Evolutionary conservation across 306 rosid genomes (phyloP).

Genomic region (Prunus campanulata): DNA sequence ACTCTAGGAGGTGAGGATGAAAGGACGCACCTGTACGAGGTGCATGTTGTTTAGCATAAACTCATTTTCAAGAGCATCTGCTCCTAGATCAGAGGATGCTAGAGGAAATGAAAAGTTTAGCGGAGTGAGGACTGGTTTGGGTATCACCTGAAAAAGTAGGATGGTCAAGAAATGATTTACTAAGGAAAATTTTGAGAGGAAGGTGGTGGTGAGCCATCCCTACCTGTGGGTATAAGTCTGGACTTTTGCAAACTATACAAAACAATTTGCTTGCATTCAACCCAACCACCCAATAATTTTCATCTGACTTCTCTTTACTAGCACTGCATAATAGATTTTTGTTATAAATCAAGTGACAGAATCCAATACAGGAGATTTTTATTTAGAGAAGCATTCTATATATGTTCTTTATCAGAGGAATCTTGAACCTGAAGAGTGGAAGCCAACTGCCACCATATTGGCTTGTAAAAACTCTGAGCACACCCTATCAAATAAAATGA

Average conservation of each 20-base stretch:
- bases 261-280: slow-evolving; percentile 75
- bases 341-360: slow-evolving; percentile 1
- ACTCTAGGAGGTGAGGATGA: slow-evolving; percentile 16
- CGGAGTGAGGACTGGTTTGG: slow-evolving; percentile 76
- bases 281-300: slow-evolving; percentile 88
- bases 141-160: slow-evolving; percentile 61
- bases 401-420: slow-evolving; percentile 15
- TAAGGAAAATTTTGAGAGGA: slow-evolving; percentile 11
- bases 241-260: slow-evolving; percentile 71
- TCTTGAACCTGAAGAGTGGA: slow-evolving; percentile 84
- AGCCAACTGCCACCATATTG: slow-evolving; percentile 94
- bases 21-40: slow-evolving; percentile 64
- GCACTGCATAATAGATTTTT: slow-evolving; percentile 54
- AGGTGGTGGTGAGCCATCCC: slow-evolving; percentile 3
- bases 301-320: slow-evolving; percentile 65
- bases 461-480: slow-evolving; percentile 69
- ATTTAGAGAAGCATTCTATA: background rate
- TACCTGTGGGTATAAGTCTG: slow-evolving; percentile 80
- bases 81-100: slow-evolving; percentile 89
- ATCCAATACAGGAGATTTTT: background rate
- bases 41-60: slow-evolving; percentile 73
- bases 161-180: slow-evolving; percentile 25
- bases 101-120: slow-evolving; percentile 81
- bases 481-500: slow-evolving; percentile 49
- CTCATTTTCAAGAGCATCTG: slow-evolving; percentile 81